Conservation (phyloP, 2,329 filamentous ascomycete genomes). For the Biscogniauxia mediterranea region DNA sequence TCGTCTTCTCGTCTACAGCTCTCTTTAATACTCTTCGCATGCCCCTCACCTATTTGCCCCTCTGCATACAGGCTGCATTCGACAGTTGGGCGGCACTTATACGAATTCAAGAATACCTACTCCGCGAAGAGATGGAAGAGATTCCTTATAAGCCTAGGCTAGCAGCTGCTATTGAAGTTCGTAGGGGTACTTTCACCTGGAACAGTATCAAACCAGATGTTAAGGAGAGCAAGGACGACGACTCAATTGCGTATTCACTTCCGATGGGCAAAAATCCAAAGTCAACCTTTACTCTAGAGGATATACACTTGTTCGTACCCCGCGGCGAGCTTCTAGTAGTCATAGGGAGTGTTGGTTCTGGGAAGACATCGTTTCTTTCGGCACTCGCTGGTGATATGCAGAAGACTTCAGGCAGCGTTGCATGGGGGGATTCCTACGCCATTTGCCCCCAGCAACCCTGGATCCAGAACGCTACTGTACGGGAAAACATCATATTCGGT, state of each 20-base stretch:
- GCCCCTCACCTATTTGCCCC: conserved; percentile 79
- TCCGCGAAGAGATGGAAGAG: conserved; percentile 80
- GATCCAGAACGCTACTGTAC: conserved; percentile 86
- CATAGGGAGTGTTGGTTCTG: conserved; percentile 78
- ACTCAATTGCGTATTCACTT: conserved; percentile 33
- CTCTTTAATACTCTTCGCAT: conserved; percentile 86
- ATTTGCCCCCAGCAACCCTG: conserved; percentile 94
- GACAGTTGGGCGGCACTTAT: conserved; percentile 80
- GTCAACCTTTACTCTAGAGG: conserved; percentile 63
- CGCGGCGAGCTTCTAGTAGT: conserved; percentile 73
- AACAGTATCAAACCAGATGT: conserved; percentile 59
- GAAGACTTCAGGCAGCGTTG: conserved; percentile 68
- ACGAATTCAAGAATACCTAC: conserved; percentile 80
- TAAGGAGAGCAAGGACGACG: conserved; percentile 42
- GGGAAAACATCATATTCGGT: conserved; percentile 85
- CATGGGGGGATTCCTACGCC: conserved; percentile 71
- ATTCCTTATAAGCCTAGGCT: conserved; percentile 55
- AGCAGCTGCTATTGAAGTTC: conserved; percentile 67
- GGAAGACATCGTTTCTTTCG: conserved; percentile 82
- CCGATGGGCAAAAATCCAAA: neutral
- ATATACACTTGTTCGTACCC: conserved; percentile 62
- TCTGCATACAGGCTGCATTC: conserved; percentile 77
- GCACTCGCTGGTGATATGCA: conserved; percentile 91
- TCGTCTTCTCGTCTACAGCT: conserved; percentile 84
- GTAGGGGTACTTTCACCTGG: conserved; percentile 78